Conservation (phyloP, 257 asterid genomes). For the Avicennia marina region DNA sequence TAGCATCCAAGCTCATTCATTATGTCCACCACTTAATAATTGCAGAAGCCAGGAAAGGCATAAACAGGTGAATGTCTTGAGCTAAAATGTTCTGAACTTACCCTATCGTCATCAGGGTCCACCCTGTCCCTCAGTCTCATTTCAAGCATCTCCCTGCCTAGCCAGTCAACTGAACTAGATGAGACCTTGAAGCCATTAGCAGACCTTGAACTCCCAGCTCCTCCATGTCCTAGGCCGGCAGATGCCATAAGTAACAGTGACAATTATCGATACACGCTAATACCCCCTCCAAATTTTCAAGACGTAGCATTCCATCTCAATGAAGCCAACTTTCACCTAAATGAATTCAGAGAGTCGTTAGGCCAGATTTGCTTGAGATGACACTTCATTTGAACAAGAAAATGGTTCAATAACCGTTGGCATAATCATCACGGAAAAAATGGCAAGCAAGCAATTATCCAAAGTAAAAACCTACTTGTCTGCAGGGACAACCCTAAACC, state of each 20-base stretch:
- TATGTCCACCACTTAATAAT: background rate
- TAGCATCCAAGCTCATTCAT: background rate
- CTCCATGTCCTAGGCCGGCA: constrained; percentile 64
- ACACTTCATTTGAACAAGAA: constrained; percentile 11
- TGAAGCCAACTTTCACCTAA: constrained; percentile 41
- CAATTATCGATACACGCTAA: constrained; percentile 14
- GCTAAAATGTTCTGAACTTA: constrained; percentile 30
- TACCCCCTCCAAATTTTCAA: constrained; percentile 24
- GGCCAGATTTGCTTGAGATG: constrained; percentile 10
- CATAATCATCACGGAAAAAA: constrained; percentile 4
- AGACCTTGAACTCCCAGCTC: constrained; percentile 69
- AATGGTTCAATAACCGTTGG: background rate
- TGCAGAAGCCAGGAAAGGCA: background rate
- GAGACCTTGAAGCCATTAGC: constrained; percentile 69
- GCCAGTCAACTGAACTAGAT: constrained; percentile 95
- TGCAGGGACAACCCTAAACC: background rate
- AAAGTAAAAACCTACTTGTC: constrained; percentile 3
- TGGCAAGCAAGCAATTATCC: background rate
- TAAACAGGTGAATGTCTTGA: background rate
- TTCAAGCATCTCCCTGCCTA: constrained; percentile 93
- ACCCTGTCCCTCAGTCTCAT: constrained; percentile 84
- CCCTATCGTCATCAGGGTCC: constrained; percentile 79
- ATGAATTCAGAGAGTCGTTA: constrained; percentile 15
- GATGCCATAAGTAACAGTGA: constrained; percentile 50
- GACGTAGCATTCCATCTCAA: constrained; percentile 32